These are phyloP conservation scores for Huntiella bhutanensis DNA, from an alignment of 2,329 filamentous ascomycete genomes.

Conservation along the genomic window DNA sequence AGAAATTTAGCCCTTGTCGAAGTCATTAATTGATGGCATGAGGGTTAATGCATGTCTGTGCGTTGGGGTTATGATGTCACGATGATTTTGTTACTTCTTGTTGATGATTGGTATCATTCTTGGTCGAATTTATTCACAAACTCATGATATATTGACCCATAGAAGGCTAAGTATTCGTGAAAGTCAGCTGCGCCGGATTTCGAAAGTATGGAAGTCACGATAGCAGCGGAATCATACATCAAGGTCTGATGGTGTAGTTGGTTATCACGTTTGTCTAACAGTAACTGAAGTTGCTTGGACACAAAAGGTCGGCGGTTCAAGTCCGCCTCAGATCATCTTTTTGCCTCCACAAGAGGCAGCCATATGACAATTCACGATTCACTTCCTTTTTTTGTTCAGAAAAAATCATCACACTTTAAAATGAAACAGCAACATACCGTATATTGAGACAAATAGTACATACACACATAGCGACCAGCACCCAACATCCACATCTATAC, in stretches of 20 bases:
- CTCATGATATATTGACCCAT: no score
- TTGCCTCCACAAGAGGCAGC: neutral
- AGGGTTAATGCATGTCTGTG: neutral
- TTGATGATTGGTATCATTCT: no score
- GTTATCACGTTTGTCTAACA: constrained; percentile 10
- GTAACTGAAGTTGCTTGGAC: constrained; percentile 2
- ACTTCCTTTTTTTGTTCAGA: neutral
- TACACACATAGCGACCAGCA: neutral
- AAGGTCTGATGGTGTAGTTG: constrained; percentile 9
- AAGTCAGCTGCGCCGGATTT: no score
- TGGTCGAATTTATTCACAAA: no score
- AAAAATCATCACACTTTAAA: neutral
- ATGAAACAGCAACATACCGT: no score
- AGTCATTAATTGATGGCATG: neutral
- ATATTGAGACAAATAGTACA: no score
- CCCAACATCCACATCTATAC: neutral
- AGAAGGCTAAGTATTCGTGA: no score
- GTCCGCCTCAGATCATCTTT: constrained; percentile 8
- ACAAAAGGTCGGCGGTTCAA: constrained; percentile 10
- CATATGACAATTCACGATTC: neutral
- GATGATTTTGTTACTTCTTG: no score
- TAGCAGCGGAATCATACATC: neutral
- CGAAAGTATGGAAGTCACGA: no score
- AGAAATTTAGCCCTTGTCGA: neutral
- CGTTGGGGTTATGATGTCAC: no score